Evolutionary conservation across 495 filamentous ascomycete species (phyloP).

Genomic region (Tuber borchii): DNA sequence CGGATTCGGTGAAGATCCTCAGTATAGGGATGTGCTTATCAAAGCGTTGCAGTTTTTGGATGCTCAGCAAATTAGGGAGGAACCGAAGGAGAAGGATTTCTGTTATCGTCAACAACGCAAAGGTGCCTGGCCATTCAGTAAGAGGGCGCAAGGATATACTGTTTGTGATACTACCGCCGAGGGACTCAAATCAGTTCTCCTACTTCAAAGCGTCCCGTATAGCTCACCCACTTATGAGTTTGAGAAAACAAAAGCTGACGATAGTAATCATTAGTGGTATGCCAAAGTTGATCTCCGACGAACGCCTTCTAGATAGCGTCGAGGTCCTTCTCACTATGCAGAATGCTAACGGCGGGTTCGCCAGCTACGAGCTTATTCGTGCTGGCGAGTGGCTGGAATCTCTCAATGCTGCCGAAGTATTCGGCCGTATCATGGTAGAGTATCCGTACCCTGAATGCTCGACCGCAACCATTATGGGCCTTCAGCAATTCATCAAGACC

Average conservation of each 20-base stretch:
- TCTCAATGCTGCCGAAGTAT: conserved; percentile 93
- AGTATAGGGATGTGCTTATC: conserved; percentile 74
- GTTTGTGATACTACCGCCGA: conserved; percentile 93
- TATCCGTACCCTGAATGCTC: conserved; percentile 98
- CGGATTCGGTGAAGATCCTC: conserved; percentile 67
- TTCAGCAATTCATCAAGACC: conserved; percentile 71
- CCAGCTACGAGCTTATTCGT: conserved; percentile 78
- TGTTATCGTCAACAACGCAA: conserved; percentile 91
- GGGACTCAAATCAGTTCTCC: conserved; percentile 75
- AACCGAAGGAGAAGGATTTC: conserved; percentile 66
- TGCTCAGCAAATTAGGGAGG: conserved; percentile 81
- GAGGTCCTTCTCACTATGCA: conserved; percentile 91
- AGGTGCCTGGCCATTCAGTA: conserved; percentile 94
- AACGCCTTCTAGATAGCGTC: conserved; percentile 75
- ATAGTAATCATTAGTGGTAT: conserved; percentile 48
- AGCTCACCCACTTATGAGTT: not conserved
- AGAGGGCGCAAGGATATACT: conserved; percentile 82
- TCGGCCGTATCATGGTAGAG: conserved; percentile 94
- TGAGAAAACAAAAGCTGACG: not conserved
- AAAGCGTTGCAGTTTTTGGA: conserved; percentile 84
- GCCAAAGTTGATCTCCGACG: conserved; percentile 63
- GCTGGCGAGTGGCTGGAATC: conserved; percentile 70
- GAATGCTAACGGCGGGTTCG: conserved; percentile 79
- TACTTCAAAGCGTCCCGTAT: conserved; percentile 66
- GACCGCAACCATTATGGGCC: conserved; percentile 84